Evolutionary conservation across 179 eudicot genomes (phyloP), one percentile per base, ranked within the genome.

Genomic region (Spergularia azorica): DNA sequence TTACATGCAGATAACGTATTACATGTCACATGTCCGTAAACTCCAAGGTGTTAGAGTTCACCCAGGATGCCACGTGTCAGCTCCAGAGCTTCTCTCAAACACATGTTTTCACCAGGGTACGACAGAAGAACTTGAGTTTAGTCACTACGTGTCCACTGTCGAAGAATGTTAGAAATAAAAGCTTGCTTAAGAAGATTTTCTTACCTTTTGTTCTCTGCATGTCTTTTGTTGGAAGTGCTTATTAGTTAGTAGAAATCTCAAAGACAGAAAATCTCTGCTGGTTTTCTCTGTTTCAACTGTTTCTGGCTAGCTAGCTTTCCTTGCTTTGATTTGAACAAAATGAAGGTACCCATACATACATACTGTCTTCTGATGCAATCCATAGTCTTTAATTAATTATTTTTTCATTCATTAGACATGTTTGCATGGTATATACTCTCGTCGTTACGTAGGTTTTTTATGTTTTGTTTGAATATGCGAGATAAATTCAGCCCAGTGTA

Each of bases 321-420:
- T 51, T 57, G 63, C 76, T 55, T 14, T 43, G 32, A 66, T 21
- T 73, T 58, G 3, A 36, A 13, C 54, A 61, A 52, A 52, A 79
- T 79, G 82, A 79, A 79, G 82, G 82, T 79, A 79, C 1, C 41
- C 50, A 18, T 15, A n/a, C 13, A 10, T 20, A 20, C 14, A 62
- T 62, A 20, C 15, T 57, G 11, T 54, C 48, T 43, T 7, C 5
- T 43, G 6, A 26, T 26, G 2, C 32, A 26, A 26, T 26, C 32
- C 32, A 26, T 26, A 1, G 32, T 26, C 32, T 26, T 26, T 26
- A 26, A 26, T 26, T 26, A 26, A 26, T 26, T 26, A 26, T 1
- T 26, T 26, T 26, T 26, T 26, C 32, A 26, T 26, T 26, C 32
- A 26, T 26, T 26, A 26, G 32, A 26, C 32, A 26, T 26, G 32